These are phyloP conservation scores for Colletotrichum paranaense DNA, from an alignment of 2,329 filamentous ascomycete genomes.

Conservation along the genomic window DNA sequence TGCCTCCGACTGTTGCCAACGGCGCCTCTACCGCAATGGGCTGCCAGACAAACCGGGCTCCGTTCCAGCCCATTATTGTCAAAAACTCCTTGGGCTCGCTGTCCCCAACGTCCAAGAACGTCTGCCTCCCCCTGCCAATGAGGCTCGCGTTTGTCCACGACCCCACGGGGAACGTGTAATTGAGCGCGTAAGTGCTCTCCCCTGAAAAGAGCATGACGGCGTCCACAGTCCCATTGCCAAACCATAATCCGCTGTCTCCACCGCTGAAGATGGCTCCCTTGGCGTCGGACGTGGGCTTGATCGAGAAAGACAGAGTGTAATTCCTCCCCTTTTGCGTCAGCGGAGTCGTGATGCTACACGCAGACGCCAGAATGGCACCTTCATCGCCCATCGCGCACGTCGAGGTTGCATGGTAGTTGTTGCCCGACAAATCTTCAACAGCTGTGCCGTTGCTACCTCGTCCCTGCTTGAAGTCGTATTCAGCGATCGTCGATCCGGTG, in stretches of 20 bases:
- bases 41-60: slow-evolving; percentile 23
- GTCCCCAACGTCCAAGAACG: slow-evolving; percentile 28
- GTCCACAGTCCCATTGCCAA: slow-evolving; percentile 32
- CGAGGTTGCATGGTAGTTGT: slow-evolving; percentile 36
- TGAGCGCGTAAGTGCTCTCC: slow-evolving; percentile 34
- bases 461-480: slow-evolving; percentile 31
- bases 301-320: slow-evolving; percentile 62
- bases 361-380: slow-evolving; percentile 44
- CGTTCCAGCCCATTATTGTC: slow-evolving; percentile 32
- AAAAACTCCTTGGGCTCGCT: slow-evolving; percentile 30
- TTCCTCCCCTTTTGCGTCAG: slow-evolving; percentile 65
- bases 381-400: slow-evolving; percentile 8
- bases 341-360: slow-evolving; percentile 58
- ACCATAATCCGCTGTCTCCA: slow-evolving; percentile 35
- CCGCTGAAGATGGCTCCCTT: slow-evolving; percentile 32
- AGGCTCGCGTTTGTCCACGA: slow-evolving; percentile 30
- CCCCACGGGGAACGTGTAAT: slow-evolving; percentile 35
- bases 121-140: slow-evolving; percentile 25
- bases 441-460: slow-evolving; percentile 13
- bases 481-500: slow-evolving; percentile 34
- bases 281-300: slow-evolving; percentile 40
- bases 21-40: slow-evolving; percentile 33
- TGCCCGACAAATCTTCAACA: slow-evolving; percentile 37
- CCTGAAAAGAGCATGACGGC: slow-evolving; percentile 34
- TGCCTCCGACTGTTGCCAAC: slow-evolving; percentile 24